Evolutionary conservation across 192 early-diverging fungal species (phyloP).

Genomic region (Coemansia sp.): DNA sequence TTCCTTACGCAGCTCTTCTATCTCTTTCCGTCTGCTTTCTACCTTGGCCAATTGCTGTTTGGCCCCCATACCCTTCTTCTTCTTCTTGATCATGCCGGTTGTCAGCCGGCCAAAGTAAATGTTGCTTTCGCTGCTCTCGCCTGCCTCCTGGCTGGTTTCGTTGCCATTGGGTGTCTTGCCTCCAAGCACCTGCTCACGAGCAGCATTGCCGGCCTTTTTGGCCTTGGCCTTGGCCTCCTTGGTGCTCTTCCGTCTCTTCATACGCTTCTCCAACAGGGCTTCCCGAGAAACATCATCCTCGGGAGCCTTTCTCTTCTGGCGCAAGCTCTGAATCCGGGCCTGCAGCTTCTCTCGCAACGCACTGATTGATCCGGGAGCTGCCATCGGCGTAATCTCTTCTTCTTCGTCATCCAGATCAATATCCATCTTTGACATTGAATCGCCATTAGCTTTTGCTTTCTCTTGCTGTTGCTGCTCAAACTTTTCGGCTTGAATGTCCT

Average conservation of each 20-base stretch:
- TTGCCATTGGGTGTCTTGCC: constrained; percentile 28
- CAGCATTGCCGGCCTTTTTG: constrained; percentile 19
- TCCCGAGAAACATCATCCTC: constrained; percentile 58
- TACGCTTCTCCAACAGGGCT: constrained; percentile 73
- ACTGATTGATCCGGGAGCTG: constrained; percentile 46
- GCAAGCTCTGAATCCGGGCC: constrained; percentile 60
- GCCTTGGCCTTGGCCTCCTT: constrained; percentile 45
- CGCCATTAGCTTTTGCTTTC: constrained; percentile 12
- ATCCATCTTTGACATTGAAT: constrained; percentile 25
- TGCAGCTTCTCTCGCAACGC: constrained; percentile 64
- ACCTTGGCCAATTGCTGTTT: constrained; percentile 63
- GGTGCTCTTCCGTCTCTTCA: constrained; percentile 63
- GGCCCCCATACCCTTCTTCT: constrained; percentile 45
- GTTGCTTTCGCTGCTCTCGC: constrained; percentile 18
- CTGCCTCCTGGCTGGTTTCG: not conserved
- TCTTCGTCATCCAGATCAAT: constrained; percentile 27
- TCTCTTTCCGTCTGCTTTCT: constrained; percentile 72
- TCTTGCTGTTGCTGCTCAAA: constrained; percentile 49
- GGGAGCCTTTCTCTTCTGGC: constrained; percentile 64
- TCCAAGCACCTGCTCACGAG: constrained; percentile 29
- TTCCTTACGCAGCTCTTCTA: constrained; percentile 66
- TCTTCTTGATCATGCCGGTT: constrained; percentile 38
- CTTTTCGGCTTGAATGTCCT: constrained; percentile 64
- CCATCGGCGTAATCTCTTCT: constrained; percentile 29
- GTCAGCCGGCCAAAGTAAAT: constrained; percentile 48